Evolutionary conservation across 345 rosid genomes (phyloP).

Genomic region (Heritiera fomes): DNA sequence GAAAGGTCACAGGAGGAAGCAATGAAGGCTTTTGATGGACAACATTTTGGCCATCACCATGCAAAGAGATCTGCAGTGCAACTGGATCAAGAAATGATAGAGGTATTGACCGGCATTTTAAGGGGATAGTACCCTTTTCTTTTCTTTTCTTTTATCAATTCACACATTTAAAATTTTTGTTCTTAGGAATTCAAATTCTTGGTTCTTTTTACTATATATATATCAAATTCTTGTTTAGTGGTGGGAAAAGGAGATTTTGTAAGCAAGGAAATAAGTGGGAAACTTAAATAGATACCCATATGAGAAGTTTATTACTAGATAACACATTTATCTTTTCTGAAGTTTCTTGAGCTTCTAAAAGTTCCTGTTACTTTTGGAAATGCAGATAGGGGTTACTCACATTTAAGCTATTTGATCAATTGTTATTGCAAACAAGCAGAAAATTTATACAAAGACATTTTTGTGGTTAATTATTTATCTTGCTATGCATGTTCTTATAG

Average conservation of each 20-base stretch:
- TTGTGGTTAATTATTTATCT: background rate
- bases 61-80: slow-evolving; percentile 78
- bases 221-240: slow-evolving; percentile 13
- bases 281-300: background rate
- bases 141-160: background rate
- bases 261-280: background rate
- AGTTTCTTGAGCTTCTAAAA: background rate
- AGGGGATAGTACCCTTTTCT: background rate
- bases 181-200: background rate
- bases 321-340: background rate
- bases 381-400: background rate
- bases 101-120: slow-evolving; percentile 50
- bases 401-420: background rate
- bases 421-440: background rate
- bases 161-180: background rate
- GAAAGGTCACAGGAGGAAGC: slow-evolving; percentile 58
- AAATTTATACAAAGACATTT: background rate
- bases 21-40: slow-evolving; percentile 72
- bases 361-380: background rate
- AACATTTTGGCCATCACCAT: slow-evolving; percentile 95
- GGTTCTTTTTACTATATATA: background rate
- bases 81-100: slow-evolving; percentile 73
- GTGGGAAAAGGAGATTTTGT: background rate
- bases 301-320: background rate
- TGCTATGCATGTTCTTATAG: background rate